phyloP scores from a whole-genome alignment of 768 basidiomycete genomes.

The Sistotremastrum niveocremeum region DNA sequence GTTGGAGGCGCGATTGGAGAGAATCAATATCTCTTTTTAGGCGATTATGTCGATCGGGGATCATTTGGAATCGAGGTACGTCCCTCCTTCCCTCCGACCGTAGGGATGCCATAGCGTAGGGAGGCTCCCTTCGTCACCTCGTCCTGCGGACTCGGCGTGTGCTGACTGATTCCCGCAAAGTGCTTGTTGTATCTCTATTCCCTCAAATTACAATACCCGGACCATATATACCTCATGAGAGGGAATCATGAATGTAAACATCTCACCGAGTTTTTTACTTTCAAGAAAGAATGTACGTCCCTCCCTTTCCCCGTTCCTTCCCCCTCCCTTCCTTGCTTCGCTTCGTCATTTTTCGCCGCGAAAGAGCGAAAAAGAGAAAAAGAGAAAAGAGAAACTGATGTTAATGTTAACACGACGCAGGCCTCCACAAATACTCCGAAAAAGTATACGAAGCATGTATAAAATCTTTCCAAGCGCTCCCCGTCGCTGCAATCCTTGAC shows the following conservation, averaged over 20 bases:
- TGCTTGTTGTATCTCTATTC: slow-evolving; percentile 89
- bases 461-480: slow-evolving; percentile 80
- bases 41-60: slow-evolving; percentile 95
- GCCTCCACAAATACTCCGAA: slow-evolving; percentile 80
- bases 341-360: not conserved
- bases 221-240: slow-evolving; percentile 68
- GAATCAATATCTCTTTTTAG: slow-evolving; percentile 84
- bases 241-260: slow-evolving; percentile 98
- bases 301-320: not conserved
- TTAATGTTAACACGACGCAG: slow-evolving; percentile 22
- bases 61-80: slow-evolving; percentile 74
- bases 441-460: slow-evolving; percentile 87
- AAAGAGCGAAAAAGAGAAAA: too few relatives aligned
- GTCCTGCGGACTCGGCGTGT: not conserved
- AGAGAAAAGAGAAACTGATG: not conserved
- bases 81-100: not conserved
- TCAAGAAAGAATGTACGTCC: slow-evolving; percentile 84
- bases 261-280: slow-evolving; percentile 95
- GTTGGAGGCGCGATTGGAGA: slow-evolving; percentile 79
- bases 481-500: slow-evolving; percentile 86
- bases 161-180: slow-evolving; percentile 18
- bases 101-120: not conserved
- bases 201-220: slow-evolving; percentile 84
- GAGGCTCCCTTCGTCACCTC: not conserved
- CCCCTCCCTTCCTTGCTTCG: not conserved